Percentiles rank a stretch among this genome's conserved stretches.
Conservation (phyloP, 2,329 filamentous ascomycete genomes). For the Aspergillus melleus region DNA sequence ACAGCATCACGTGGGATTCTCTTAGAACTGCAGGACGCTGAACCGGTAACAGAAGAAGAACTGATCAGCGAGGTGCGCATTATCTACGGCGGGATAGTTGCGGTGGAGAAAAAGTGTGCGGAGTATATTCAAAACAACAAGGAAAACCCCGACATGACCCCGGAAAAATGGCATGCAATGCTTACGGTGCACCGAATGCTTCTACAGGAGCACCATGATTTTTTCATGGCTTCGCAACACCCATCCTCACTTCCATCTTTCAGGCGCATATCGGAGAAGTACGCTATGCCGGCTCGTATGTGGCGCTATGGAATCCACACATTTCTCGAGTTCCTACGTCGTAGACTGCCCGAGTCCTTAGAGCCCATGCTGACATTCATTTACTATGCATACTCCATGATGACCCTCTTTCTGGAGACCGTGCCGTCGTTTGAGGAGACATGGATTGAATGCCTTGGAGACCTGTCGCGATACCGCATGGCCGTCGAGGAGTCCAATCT, state of each 20-base stretch:
- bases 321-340: conserved; percentile 74
- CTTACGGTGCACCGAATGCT: conserved; percentile 80
- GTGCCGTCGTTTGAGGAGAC: conserved; percentile 80
- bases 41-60: conserved; percentile 74
- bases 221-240: conserved; percentile 84
- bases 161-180: conserved; percentile 79
- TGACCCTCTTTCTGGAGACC: conserved; percentile 82
- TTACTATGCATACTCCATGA: conserved; percentile 85
- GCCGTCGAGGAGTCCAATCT: conserved; percentile 83
- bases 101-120: conserved; percentile 80
- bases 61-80: conserved; percentile 69
- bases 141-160: conserved; percentile 54
- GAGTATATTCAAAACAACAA: conserved; percentile 70
- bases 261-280: conserved; percentile 70
- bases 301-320: conserved; percentile 91
- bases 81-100: conserved; percentile 72
- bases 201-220: conserved; percentile 80
- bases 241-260: conserved; percentile 71
- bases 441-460: conserved; percentile 91
- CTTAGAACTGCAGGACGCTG: conserved; percentile 59
- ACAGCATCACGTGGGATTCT: conserved; percentile 40
- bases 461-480: conserved; percentile 84
- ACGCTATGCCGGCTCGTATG: conserved; percentile 89
- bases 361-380: conserved; percentile 93
- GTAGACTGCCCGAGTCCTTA: conserved; percentile 70